phyloP scores from a whole-genome alignment of 2,329 filamentous ascomycete genomes.

The Fusarium compactum region DNA sequence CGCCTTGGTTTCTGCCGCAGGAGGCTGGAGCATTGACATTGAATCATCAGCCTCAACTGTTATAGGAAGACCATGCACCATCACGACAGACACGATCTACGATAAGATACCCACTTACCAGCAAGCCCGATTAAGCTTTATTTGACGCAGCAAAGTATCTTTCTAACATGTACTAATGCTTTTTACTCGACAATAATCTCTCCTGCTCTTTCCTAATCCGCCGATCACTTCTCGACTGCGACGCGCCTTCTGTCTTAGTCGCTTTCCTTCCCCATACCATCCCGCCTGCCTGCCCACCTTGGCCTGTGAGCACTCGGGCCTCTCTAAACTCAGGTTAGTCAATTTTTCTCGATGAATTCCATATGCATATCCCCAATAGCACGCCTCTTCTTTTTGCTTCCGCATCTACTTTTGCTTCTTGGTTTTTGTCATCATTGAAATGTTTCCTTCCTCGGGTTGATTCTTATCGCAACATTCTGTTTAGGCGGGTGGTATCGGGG shows the following conservation, averaged over 20 bases:
- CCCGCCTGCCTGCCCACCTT: conserved; percentile 24
- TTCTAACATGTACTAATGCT: conserved; percentile 31
- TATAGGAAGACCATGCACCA: conserved; percentile 26
- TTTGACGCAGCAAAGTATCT: conserved; percentile 11
- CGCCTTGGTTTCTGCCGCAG: conserved; percentile 43
- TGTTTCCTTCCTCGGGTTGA: conserved; percentile 45
- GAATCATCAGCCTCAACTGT: conserved; percentile 29
- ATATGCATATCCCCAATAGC: conserved; percentile 1
- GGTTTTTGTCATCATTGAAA: conserved; percentile 21
- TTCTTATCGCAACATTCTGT: conserved; percentile 49
- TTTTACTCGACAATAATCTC: neutral
- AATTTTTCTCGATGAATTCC: conserved; percentile 25
- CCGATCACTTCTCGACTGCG: conserved; percentile 36
- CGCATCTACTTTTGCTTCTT: conserved; percentile 4
- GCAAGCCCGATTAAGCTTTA: conserved; percentile 20
- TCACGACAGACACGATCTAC: conserved; percentile 27
- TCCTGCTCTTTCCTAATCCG: conserved; percentile 2
- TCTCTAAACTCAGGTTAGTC: conserved; percentile 40
- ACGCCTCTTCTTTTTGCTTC: neutral
- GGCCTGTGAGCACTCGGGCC: conserved; percentile 36
- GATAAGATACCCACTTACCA: conserved; percentile 40
- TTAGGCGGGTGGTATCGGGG: conserved; percentile 48
- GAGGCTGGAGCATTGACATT: conserved; percentile 1
- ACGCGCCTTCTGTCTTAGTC: conserved; percentile 38
- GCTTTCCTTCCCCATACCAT: conserved; percentile 44